Evolutionary conservation across 2,329 filamentous ascomycete genomes (phyloP), one percentile per base, ranked within the genome.

Genomic region (Aspergillus ibericus): DNA sequence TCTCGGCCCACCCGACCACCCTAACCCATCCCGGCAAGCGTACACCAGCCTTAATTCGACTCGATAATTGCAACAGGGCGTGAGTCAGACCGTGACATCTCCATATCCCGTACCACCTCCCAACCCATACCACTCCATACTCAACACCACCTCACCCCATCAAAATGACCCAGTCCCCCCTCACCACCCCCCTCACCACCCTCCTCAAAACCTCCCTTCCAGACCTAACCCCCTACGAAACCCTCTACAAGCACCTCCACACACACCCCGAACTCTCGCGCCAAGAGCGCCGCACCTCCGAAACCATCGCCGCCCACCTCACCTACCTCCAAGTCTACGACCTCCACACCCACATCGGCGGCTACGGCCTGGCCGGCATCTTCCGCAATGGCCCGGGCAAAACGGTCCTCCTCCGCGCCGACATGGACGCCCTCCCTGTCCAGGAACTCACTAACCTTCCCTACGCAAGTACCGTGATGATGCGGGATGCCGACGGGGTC

Each of bases 201-300:
- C 61, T 70, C 1, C 15, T 73, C 2, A 59, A 59, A 22, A 13
- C 18, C 2, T 55, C 38, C 0, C 53, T 65, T 1, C 6, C 74
- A 6, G 70, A 80, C 50, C 67, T 83, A 3, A 52, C 64, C 4
- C 69, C 71, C 0, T 85, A 85, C 64, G 80, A 87, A 72, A 70
- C 71, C 1, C 72, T 84, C 4, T 88, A 88, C 77, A 85, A 82
- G 63, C 70, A 85, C 66, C 80, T 87, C 55, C 85, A 88, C 66
- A 70, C 77, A 12, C 72, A 86, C 62, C 85, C 86, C 0, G 85
- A 86, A 53, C 80, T 88, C 27, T 86, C 85, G 0, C 77, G 78
- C 2, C 83, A 83, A 67, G 85, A 88, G 67, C 67, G 75, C 16
- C 69, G 78, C 40, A 87, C 85, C 0, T 81, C 85, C 0, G 68